Conservation (phyloP, 345 rosid species). For the Euclidium syriacum region DNA sequence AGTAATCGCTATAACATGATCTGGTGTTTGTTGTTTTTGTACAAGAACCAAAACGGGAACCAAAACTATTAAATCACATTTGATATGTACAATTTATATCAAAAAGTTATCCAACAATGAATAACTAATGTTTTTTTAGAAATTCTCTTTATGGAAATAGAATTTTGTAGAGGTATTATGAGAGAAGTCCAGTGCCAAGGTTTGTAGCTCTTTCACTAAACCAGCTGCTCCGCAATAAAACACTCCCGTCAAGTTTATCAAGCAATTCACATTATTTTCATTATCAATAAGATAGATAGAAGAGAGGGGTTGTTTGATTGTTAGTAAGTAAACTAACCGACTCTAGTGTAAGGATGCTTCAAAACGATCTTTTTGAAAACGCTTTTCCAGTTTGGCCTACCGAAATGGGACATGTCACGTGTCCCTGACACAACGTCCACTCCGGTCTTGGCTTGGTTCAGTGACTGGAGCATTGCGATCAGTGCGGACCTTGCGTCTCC, state of each 20-base stretch:
- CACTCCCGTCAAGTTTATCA: slow-evolving; percentile 40
- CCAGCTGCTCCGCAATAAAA: slow-evolving; percentile 65
- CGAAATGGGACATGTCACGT: slow-evolving; percentile 71
- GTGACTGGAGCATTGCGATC: slow-evolving; percentile 73
- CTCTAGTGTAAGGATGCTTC: slow-evolving; percentile 48
- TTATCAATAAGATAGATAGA: no score
- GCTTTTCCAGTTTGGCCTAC: slow-evolving; percentile 65
- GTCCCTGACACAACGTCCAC: slow-evolving; percentile 87
- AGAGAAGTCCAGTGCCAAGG: slow-evolving; percentile 53
- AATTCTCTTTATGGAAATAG: slow-evolving; percentile 67
- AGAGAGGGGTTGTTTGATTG: no score
- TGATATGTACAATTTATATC: not conserved
- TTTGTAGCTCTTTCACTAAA: slow-evolving; percentile 47
- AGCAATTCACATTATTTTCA: slow-evolving; percentile 1
- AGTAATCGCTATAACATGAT: no score
- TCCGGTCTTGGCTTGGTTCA: slow-evolving; percentile 64
- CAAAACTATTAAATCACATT: slow-evolving; percentile 9
- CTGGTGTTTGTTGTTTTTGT: not conserved
- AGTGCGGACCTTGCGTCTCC: slow-evolving; percentile 83
- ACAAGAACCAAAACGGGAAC: not conserved
- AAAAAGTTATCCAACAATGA: not conserved
- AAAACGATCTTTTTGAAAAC: slow-evolving; percentile 62
- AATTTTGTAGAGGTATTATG: slow-evolving; percentile 61
- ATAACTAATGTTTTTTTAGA: slow-evolving; percentile 22
- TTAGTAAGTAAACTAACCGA: slow-evolving; percentile 44